Conservation (phyloP, 345 rosid genomes). For the Tarenaya hassleriana region DNA sequence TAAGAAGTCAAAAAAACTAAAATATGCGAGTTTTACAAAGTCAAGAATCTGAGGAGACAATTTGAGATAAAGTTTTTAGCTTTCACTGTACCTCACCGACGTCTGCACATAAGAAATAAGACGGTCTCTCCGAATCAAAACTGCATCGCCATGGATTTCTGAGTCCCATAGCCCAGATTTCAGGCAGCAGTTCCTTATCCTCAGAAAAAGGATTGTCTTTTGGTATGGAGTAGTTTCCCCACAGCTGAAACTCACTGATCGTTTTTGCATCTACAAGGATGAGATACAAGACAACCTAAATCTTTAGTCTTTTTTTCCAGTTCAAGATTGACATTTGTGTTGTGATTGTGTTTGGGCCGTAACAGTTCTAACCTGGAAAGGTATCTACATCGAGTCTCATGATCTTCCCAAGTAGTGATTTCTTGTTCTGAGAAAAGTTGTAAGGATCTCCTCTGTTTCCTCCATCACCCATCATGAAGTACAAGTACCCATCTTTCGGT, state of each 20-base stretch:
- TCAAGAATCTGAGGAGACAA: neutral
- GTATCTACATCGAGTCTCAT: slow-evolving; percentile 46
- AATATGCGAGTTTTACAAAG: neutral
- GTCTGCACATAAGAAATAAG: slow-evolving; percentile 48
- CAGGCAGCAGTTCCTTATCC: slow-evolving; percentile 38
- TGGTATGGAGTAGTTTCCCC: slow-evolving; percentile 59
- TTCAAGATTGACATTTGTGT: neutral
- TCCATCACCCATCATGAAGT: slow-evolving; percentile 51
- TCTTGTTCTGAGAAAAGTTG: slow-evolving; percentile 48
- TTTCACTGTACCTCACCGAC: slow-evolving; percentile 41
- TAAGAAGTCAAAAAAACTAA: no score
- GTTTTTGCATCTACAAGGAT: slow-evolving; percentile 22
- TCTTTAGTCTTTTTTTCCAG: neutral
- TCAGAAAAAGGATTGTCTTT: slow-evolving; percentile 38
- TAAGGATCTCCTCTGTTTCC: slow-evolving; percentile 33
- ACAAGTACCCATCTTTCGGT: slow-evolving; percentile 45
- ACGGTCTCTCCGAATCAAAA: slow-evolving; percentile 47
- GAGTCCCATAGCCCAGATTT: slow-evolving; percentile 54
- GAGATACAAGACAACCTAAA: slow-evolving; percentile 10
- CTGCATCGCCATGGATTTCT: slow-evolving; percentile 59
- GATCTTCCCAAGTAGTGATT: slow-evolving; percentile 52
- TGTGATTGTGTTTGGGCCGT: neutral
- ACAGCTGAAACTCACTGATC: slow-evolving; percentile 27
- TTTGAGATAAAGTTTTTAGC: neutral
- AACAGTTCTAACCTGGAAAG: slow-evolving; percentile 25